These are phyloP conservation scores for Alternaria ethzedia DNA, from an alignment of 2,329 filamentous ascomycete genomes.

Conservation along the genomic window DNA sequence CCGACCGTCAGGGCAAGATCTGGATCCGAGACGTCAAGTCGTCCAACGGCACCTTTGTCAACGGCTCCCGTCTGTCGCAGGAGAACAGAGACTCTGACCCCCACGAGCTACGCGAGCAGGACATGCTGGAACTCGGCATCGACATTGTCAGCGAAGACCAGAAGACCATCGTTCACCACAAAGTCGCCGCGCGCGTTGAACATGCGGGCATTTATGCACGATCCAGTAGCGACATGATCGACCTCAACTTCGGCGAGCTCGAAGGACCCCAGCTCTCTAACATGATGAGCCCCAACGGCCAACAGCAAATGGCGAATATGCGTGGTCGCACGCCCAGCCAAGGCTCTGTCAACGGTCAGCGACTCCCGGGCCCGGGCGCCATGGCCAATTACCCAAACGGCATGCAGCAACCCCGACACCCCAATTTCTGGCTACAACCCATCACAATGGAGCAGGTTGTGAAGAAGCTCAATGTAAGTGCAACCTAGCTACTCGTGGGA, in stretches of 20 bases:
- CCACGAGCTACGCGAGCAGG: constrained; percentile 87
- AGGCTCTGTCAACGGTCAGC: constrained; percentile 68
- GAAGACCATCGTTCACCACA: constrained; percentile 97
- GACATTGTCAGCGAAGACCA: constrained; percentile 99
- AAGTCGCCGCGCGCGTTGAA: constrained; percentile 95
- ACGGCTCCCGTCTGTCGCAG: constrained; percentile 84
- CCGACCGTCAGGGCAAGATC: constrained; percentile 82
- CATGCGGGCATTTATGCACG: constrained; percentile 84
- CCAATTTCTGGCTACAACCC: constrained; percentile 85
- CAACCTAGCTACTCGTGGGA: not conserved
- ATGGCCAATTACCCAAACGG: constrained; percentile 61
- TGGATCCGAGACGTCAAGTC: constrained; percentile 98
- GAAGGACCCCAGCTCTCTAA: constrained; percentile 76
- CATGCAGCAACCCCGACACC: constrained; percentile 74
- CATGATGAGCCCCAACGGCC: constrained; percentile 69
- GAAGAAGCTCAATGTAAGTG: constrained; percentile 79
- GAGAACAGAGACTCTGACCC: constrained; percentile 97
- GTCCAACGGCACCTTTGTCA: constrained; percentile 98
- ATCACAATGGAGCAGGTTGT: constrained; percentile 95
- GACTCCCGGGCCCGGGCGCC: constrained; percentile 65
- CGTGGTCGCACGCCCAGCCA: constrained; percentile 66
- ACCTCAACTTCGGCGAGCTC: constrained; percentile 91
- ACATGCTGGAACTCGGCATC: constrained; percentile 93
- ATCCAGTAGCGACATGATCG: constrained; percentile 73
- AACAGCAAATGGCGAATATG: constrained; percentile 68